phyloP scores from a whole-genome alignment of 768 basidiomycete genomes.

The Hirschioporus abietinus region DNA sequence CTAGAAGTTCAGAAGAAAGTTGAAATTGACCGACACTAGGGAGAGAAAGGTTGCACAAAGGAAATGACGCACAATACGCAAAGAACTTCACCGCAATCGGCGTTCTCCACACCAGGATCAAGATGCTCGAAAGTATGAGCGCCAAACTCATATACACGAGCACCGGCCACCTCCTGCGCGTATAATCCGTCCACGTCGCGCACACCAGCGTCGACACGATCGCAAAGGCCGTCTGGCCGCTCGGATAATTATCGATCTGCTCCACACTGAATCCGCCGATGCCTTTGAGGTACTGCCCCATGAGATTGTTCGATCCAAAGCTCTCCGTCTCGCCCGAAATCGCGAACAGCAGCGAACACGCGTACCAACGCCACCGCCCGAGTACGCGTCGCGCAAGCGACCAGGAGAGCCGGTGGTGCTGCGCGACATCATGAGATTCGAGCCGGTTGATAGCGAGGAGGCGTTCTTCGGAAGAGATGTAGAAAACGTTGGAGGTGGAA shows the following conservation, averaged over 20 bases:
- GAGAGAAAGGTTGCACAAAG: slow-evolving; percentile 2
- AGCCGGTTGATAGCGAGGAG: slow-evolving; percentile 46
- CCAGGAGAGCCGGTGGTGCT: slow-evolving; percentile 42
- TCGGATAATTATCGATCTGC: slow-evolving; percentile 58
- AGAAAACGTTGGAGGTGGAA: slow-evolving; percentile 56
- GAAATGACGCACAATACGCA: slow-evolving; percentile 53
- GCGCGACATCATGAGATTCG: slow-evolving; percentile 33
- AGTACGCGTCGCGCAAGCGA: slow-evolving; percentile 42
- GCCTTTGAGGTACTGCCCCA: slow-evolving; percentile 67
- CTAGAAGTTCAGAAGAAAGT: slow-evolving; percentile 20
- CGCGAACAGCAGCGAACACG: slow-evolving; percentile 58
- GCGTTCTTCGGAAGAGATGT: slow-evolving; percentile 60
- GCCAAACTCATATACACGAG: slow-evolving; percentile 58
- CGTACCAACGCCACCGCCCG: slow-evolving; percentile 64
- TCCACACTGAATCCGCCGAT: slow-evolving; percentile 58
- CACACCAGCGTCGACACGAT: slow-evolving; percentile 60
- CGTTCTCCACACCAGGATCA: slow-evolving; percentile 56
- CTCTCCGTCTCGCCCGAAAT: slow-evolving; percentile 64
- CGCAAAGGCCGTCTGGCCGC: slow-evolving; percentile 59
- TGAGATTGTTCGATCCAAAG: slow-evolving; percentile 65
- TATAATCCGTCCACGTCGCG: slow-evolving; percentile 59
- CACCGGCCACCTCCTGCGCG: slow-evolving; percentile 54
- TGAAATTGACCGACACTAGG: background rate
- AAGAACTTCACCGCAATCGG: slow-evolving; percentile 66
- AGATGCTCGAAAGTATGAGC: slow-evolving; percentile 47